Percentiles rank a stretch among this genome's conserved stretches.
Evolutionary conservation across 768 basidiomycete species (phyloP).

Genomic region (Termitomyces sp.): DNA sequence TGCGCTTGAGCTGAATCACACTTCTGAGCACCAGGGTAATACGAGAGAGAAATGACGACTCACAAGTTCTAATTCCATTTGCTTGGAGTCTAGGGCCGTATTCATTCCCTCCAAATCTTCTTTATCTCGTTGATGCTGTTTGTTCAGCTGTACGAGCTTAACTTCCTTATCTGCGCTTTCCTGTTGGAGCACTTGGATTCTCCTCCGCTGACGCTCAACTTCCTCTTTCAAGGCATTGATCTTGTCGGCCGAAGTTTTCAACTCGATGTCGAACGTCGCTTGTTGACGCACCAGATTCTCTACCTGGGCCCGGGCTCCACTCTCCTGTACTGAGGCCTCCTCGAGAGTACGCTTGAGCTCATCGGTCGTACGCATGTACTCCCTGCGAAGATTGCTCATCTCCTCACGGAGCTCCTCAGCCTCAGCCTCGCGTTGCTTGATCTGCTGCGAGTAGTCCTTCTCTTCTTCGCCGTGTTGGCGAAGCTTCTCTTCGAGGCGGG

Average conservation of each 20-base stretch:
- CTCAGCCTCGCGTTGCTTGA: slow-evolving; percentile 46
- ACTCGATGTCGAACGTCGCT: slow-evolving; percentile 50
- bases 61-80: slow-evolving; percentile 91
- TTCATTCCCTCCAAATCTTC: slow-evolving; percentile 83
- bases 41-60: slow-evolving; percentile 13
- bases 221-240: slow-evolving; percentile 49
- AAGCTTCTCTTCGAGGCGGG: slow-evolving; percentile 54
- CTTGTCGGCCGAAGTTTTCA: slow-evolving; percentile 43
- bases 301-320: slow-evolving; percentile 38
- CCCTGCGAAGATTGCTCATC: slow-evolving; percentile 47
- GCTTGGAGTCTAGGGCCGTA: slow-evolving; percentile 89
- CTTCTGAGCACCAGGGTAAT: not conserved
- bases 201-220: slow-evolving; percentile 51
- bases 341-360: slow-evolving; percentile 43
- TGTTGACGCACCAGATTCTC: slow-evolving; percentile 48
- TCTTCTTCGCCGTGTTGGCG: slow-evolving; percentile 55
- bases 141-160: slow-evolving; percentile 66
- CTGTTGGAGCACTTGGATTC: slow-evolving; percentile 67
- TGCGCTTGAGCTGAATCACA: slow-evolving; percentile 53
- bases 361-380: slow-evolving; percentile 44
- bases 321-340: slow-evolving; percentile 41
- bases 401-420: slow-evolving; percentile 50
- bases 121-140: slow-evolving; percentile 65
- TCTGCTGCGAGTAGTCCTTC: slow-evolving; percentile 37
- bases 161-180: slow-evolving; percentile 85